These are phyloP conservation scores for Raffaelea ambrosiae DNA, from an alignment of 2,329 filamentous ascomycete species.

Conservation along the genomic window DNA sequence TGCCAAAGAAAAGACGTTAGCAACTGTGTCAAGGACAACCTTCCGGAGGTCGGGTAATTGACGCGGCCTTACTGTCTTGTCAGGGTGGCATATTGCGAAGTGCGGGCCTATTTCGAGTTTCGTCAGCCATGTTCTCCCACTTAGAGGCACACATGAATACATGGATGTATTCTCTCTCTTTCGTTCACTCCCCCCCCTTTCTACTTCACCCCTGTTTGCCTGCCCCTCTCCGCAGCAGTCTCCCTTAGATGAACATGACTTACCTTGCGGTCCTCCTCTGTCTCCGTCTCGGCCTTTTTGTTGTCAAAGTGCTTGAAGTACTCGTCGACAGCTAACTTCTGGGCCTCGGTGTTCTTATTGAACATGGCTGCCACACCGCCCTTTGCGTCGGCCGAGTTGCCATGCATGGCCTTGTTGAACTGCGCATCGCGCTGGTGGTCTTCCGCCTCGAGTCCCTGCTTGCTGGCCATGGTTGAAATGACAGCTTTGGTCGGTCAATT, in stretches of 20 bases:
- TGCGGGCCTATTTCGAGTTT: slow-evolving; percentile 52
- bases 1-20: not conserved
- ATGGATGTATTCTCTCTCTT: no score
- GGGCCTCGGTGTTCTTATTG: slow-evolving; percentile 58
- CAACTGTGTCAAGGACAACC: no score
- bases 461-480: slow-evolving; percentile 7
- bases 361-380: slow-evolving; percentile 79
- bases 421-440: slow-evolving; percentile 78
- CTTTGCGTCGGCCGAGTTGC: slow-evolving; percentile 54
- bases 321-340: slow-evolving; percentile 60
- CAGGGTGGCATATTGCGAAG: slow-evolving; percentile 83
- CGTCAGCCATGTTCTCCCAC: not conserved
- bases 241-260: no score
- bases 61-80: slow-evolving; percentile 62
- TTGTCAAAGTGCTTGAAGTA: slow-evolving; percentile 87
- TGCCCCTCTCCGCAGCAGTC: not conserved
- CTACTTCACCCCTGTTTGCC: no score
- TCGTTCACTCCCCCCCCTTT: no score
- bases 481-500: not conserved
- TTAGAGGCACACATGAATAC: not conserved
- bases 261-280: slow-evolving; percentile 71
- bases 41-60: no score
- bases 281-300: slow-evolving; percentile 67
- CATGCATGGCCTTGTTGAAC: slow-evolving; percentile 87
- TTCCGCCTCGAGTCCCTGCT: slow-evolving; percentile 60